Evolutionary conservation across 768 basidiomycete species (phyloP), one percentile per base, ranked within the genome.

Genomic region (Leccinum truebloodii): DNA sequence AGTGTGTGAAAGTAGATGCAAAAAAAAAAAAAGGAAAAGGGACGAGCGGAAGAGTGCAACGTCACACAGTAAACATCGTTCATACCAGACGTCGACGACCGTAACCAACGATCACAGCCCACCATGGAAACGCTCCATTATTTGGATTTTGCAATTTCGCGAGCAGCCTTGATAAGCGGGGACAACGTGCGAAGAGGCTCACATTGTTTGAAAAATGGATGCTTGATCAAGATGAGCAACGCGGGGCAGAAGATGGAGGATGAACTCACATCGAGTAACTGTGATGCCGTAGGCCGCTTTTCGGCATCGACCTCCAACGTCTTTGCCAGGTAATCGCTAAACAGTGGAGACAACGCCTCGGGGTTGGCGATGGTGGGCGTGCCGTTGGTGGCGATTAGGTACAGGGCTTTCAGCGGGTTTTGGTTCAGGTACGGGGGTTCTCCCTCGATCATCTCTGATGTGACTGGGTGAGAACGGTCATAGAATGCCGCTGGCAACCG

Each of bases 301-400:
- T 98, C 95, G 14, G 92, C 90, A 68, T 98, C 95, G 18, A 98
- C 97, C 69, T 97, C 95, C 51, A 98, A 79, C 9, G 90, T 89
- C 76, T 90, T 87, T 4, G 88, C 82, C 48, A 99, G 79, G 68
- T 97, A 99, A 69, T 97, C 93, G 57, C 85, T 87, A 79, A 99
- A 98, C 16, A 90, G 81, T 0, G 85, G 69, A 3, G 88, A 90
- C 35, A 90, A 75, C 55, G 82, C 77, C 68, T 89, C 89, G 9
- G 95, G 95, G 74, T 97, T 98, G 57, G 93, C 90, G 65, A 99
- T 94, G 55, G 90, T 90, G 0, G 97, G 97, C 24, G 96, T 98
- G 28, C 97, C 96, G 67, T 98, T 98, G 9, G 96, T 99, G 2
- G 96, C 96, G 68, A 99, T 99, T 52, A 99, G 85, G 75, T 98